Conservation (phyloP, 2,329 filamentous ascomycete species). For the Aureobasidium sp. region DNA sequence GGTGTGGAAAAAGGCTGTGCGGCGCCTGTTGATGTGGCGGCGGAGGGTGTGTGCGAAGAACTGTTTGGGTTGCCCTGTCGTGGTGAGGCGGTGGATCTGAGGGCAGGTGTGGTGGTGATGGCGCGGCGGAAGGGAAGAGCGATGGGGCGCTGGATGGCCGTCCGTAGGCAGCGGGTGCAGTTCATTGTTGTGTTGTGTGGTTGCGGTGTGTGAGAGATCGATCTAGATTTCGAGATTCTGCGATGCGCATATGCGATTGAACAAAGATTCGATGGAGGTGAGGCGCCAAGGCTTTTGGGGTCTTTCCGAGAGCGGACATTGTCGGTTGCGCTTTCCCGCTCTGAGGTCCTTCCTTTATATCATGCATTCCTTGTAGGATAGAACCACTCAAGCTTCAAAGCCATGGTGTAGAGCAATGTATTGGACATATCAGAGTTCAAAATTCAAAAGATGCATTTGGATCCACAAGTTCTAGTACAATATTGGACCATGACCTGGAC, state of each 20-base stretch:
- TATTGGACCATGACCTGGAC: too few species aligned
- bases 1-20: slow-evolving; percentile 39
- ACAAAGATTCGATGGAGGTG: slow-evolving; percentile 7
- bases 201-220: neutral
- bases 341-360: neutral
- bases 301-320: neutral
- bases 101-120: slow-evolving; percentile 4
- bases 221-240: neutral
- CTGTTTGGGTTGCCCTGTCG: slow-evolving; percentile 17
- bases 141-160: slow-evolving; percentile 19
- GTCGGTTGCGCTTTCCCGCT: slow-evolving; percentile 13
- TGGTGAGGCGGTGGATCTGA: slow-evolving; percentile 14
- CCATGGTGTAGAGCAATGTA: too few species aligned
- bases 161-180: slow-evolving; percentile 30
- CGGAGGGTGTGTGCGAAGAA: slow-evolving; percentile 18
- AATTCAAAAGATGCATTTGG: too few species aligned
- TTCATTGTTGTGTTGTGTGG: slow-evolving; percentile 24
- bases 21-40: slow-evolving; percentile 36
- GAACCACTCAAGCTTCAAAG: too few species aligned
- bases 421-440: too few species aligned
- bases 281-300: neutral
- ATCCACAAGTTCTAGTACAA: too few species aligned
- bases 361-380: too few species aligned
- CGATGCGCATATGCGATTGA: neutral
- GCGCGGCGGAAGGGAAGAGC: neutral